These are phyloP conservation scores for Nicotiana tomentosiformis DNA, from an alignment of 257 asterid genomes.

Conservation along the genomic window DNA sequence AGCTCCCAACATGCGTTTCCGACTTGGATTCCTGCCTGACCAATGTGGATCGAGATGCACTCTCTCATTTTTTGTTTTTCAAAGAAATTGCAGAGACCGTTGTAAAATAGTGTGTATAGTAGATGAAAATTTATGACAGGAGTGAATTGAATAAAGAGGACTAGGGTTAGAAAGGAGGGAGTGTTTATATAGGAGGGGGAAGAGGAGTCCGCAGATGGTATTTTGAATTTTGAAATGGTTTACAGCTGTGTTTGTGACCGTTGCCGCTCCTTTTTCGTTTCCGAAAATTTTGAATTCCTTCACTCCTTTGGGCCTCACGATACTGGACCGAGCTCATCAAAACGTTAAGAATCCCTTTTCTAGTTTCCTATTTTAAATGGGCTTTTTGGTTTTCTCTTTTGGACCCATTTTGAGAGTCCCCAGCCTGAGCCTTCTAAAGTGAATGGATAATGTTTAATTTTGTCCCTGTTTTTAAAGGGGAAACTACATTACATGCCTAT, in stretches of 20 bases:
- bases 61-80: slow-evolving; percentile 56
- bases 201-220: neutral
- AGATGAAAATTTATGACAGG: neutral
- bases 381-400: too few species aligned
- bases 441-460: too few species aligned
- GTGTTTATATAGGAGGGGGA: neutral
- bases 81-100: neutral
- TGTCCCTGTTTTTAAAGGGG: too few species aligned
- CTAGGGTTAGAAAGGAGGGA: neutral
- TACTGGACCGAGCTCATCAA: neutral
- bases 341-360: neutral
- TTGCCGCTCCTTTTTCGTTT: neutral
- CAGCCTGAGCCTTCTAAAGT: too few species aligned
- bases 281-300: neutral
- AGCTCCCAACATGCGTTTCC: slow-evolving; percentile 97
- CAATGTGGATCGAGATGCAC: slow-evolving; percentile 96
- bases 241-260: slow-evolving; percentile 7
- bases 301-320: neutral
- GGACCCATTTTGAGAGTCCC: too few species aligned
- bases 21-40: slow-evolving; percentile 96
- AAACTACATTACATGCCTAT: too few species aligned
- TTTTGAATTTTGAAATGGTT: slow-evolving; percentile 8
- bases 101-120: neutral
- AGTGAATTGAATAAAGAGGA: neutral
- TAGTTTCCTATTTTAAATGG: too few species aligned